phyloP scores from a whole-genome alignment of 164 flowering plant species.

The Kalanchoe fedtschenkoi region DNA sequence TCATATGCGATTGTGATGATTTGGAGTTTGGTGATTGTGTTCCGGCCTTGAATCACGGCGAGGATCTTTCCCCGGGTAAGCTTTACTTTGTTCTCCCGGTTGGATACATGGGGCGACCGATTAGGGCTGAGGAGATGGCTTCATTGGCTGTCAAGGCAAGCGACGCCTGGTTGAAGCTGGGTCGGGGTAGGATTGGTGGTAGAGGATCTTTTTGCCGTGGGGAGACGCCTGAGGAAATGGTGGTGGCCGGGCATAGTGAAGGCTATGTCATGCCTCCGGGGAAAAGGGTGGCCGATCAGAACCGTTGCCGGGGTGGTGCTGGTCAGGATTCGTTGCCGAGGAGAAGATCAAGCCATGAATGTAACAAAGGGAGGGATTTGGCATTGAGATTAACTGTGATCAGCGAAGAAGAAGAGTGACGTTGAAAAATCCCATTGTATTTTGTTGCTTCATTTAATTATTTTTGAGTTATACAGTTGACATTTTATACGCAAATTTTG shows the following conservation, averaged over 20 bases:
- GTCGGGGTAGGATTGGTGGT: constrained; percentile 21
- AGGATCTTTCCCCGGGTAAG: constrained; percentile 58
- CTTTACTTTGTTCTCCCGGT: constrained; percentile 68
- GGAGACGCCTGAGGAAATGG: not conserved
- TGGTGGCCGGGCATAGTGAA: not conserved
- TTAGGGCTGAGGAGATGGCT: constrained; percentile 70
- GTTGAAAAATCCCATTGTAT: too few relatives aligned
- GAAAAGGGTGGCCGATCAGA: not conserved
- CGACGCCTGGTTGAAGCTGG: constrained; percentile 33
- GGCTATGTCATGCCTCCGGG: not conserved
- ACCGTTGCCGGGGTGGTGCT: not conserved
- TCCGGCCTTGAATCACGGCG: constrained; percentile 42
- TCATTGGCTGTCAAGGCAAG: constrained; percentile 88
- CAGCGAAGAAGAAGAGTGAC: not conserved
- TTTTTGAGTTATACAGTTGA: too few relatives aligned
- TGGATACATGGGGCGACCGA: constrained; percentile 27
- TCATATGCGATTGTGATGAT: not conserved
- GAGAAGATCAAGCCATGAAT: not conserved
- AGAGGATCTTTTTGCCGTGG: constrained; percentile 10
- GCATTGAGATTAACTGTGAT: not conserved
- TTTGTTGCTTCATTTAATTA: too few relatives aligned
- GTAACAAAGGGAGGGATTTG: not conserved
- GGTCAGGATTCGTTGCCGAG: not conserved
- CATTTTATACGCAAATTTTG: too few relatives aligned
- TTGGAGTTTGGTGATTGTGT: not conserved